Evolutionary conservation across 2,329 filamentous ascomycete species (phyloP).

Genomic region (Colletotrichum spaethianum): DNA sequence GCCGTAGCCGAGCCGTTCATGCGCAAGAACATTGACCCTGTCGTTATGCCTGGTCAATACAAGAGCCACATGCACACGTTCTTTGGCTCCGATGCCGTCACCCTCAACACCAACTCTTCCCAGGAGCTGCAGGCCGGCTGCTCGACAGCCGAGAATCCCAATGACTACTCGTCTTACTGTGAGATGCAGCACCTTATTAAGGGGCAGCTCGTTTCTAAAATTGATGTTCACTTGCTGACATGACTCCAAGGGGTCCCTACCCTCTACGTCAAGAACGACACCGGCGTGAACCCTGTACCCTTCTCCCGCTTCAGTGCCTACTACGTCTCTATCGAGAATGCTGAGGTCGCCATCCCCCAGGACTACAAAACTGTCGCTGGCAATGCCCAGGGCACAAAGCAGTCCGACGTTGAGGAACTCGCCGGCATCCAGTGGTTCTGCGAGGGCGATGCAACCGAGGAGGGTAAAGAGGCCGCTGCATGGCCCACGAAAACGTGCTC

Average conservation of each 20-base stretch:
- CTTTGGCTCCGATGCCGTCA: conserved; percentile 53
- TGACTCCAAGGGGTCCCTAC: conserved; percentile 54
- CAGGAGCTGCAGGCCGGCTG: conserved; percentile 57
- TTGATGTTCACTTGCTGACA: not conserved
- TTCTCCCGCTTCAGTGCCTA: conserved; percentile 60
- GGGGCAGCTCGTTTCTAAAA: not conserved
- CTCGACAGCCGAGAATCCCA: conserved; percentile 60
- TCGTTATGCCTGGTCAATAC: conserved; percentile 50
- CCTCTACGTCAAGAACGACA: conserved; percentile 52
- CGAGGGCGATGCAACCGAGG: conserved; percentile 47
- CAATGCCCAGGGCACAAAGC: conserved; percentile 51
- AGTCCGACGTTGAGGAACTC: conserved; percentile 40
- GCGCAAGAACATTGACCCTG: conserved; percentile 52
- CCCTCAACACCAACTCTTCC: conserved; percentile 47
- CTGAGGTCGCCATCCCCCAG: conserved; percentile 61
- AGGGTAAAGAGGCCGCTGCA: conserved; percentile 43
- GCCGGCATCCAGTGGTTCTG: conserved; percentile 48
- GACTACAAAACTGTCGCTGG: conserved; percentile 59
- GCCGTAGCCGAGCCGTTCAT: conserved; percentile 46
- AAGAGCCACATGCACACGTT: conserved; percentile 53
- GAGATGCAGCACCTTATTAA: conserved; percentile 28
- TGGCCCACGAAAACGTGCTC: conserved; percentile 50
- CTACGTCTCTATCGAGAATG: conserved; percentile 57
- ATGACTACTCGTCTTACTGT: conserved; percentile 63
- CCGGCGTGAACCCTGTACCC: conserved; percentile 51